Percentiles rank a stretch among this genome's conserved stretches.
These are phyloP conservation scores for Suhomyces ambrosiae DNA, from an alignment of 1,139 yeast genomes.

Conservation along the genomic window DNA sequence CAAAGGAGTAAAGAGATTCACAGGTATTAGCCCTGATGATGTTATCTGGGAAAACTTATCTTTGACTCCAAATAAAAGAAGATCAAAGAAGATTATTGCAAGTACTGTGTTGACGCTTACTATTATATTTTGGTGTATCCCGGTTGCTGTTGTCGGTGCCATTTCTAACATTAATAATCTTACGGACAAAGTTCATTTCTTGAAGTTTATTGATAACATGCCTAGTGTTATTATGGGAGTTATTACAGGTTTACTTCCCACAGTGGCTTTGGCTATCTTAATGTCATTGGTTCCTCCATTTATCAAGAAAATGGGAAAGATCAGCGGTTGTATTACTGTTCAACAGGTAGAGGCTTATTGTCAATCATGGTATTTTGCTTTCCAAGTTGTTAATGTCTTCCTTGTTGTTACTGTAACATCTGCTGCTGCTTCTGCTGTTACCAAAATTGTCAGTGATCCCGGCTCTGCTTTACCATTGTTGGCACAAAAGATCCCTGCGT, in stretches of 20 bases:
- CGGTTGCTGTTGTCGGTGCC: slow-evolving; percentile 81
- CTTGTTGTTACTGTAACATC: slow-evolving; percentile 80
- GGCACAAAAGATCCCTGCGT: slow-evolving; percentile 60
- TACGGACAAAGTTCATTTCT: slow-evolving; percentile 59
- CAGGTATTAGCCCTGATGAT: slow-evolving; percentile 71
- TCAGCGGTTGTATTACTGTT: slow-evolving; percentile 69
- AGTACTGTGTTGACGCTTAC: slow-evolving; percentile 49
- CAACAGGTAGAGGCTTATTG: slow-evolving; percentile 79
- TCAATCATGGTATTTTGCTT: slow-evolving; percentile 85
- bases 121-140: slow-evolving; percentile 81
- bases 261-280: slow-evolving; percentile 63
- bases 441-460: slow-evolving; percentile 55
- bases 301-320: slow-evolving; percentile 64
- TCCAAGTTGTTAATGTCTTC: slow-evolving; percentile 85
- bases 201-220: slow-evolving; percentile 63
- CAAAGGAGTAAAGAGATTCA: slow-evolving; percentile 60
- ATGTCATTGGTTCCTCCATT: slow-evolving; percentile 81
- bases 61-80: slow-evolving; percentile 44
- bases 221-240: slow-evolving; percentile 62
- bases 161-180: slow-evolving; percentile 74
- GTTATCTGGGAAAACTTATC: slow-evolving; percentile 78
- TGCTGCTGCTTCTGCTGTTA: slow-evolving; percentile 72
- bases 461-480: slow-evolving; percentile 55
- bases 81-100: slow-evolving; percentile 43
- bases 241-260: slow-evolving; percentile 76